These are phyloP conservation scores for Daphne laureola DNA, from an alignment of 441 rosid species.

Conservation along the genomic window DNA sequence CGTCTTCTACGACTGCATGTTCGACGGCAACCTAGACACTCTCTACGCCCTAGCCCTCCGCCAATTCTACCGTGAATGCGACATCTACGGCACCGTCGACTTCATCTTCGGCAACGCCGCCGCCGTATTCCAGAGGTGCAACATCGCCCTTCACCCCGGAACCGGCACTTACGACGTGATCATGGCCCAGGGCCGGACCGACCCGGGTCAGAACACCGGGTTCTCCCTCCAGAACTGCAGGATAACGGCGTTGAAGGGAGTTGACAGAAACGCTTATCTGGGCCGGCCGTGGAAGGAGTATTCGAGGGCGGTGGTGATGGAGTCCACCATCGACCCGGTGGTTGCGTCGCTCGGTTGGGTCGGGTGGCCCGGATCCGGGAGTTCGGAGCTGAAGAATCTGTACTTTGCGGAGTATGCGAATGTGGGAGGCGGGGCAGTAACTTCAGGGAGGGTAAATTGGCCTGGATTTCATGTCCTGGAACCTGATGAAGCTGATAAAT, in stretches of 20 bases:
- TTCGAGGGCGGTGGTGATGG: conserved; percentile 68
- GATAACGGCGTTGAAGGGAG: conserved; percentile 29
- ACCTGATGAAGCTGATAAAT: conserved; percentile 31
- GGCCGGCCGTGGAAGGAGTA: conserved; percentile 78
- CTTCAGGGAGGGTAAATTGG: conserved; percentile 38
- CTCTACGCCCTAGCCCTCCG: conserved; percentile 57
- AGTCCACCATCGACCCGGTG: conserved; percentile 41
- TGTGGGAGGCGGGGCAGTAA: conserved; percentile 38
- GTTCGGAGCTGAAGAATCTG: conserved; percentile 22
- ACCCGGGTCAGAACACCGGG: conserved; percentile 68
- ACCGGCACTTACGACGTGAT: conserved; percentile 32
- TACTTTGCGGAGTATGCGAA: conserved; percentile 49
- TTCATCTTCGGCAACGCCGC: conserved; percentile 68
- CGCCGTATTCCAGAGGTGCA: conserved; percentile 69
- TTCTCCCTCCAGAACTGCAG: conserved; percentile 53
- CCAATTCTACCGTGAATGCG: conserved; percentile 77
- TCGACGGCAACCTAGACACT: conserved; percentile 63
- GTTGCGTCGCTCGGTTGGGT: conserved; percentile 56
- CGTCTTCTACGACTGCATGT: conserved; percentile 64
- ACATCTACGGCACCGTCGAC: conserved; percentile 35
- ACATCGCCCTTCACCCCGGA: conserved; percentile 39
- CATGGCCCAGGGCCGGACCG: conserved; percentile 51
- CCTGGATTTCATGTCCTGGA: conserved; percentile 42
- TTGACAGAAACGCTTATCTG: conserved; percentile 30
- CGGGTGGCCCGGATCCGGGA: conserved; percentile 52